Evolutionary conservation across 129 eudicot species (phyloP).

Genomic region (Scalesia atractyloides): DNA sequence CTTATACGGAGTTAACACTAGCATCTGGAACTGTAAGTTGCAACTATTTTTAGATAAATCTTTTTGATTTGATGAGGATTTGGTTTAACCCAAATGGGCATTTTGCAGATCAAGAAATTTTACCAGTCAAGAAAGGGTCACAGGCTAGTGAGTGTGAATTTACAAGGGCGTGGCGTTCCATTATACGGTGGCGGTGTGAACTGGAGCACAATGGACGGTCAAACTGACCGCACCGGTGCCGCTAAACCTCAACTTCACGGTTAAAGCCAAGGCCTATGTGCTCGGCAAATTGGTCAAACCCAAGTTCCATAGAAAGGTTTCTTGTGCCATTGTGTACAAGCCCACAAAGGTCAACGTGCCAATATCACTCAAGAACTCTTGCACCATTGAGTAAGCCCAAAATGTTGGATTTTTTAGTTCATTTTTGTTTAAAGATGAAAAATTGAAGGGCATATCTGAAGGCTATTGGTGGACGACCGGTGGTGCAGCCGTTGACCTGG

Average conservation of each 20-base stretch:
- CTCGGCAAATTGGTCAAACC: constrained; percentile 86
- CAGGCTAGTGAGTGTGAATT: constrained; percentile 49
- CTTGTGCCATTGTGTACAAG: constrained; percentile 56
- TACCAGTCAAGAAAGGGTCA: constrained; percentile 81
- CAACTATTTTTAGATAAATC: neutral
- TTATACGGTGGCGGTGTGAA: constrained; percentile 73
- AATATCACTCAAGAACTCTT: constrained; percentile 54
- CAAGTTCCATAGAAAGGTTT: constrained; percentile 60
- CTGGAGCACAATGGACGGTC: constrained; percentile 51
- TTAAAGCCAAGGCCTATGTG: constrained; percentile 80
- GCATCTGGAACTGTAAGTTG: constrained; percentile 82
- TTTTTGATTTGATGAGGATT: neutral
- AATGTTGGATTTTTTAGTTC: neutral
- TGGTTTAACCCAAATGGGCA: neutral
- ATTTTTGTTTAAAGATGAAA: too few species aligned
- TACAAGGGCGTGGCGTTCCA: constrained; percentile 61
- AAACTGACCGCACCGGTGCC: constrained; percentile 65
- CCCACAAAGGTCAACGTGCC: constrained; percentile 67
- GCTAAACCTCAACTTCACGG: constrained; percentile 53
- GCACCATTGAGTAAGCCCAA: constrained; percentile 48
- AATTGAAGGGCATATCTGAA: too few species aligned
- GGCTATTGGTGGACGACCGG: too few species aligned
- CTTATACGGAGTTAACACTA: constrained; percentile 55
- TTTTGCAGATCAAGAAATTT: constrained; percentile 66
- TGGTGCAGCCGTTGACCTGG: too few species aligned